Evolutionary conservation across 768 basidiomycete species (phyloP).

Genomic region (Pleurotus giganteus): DNA sequence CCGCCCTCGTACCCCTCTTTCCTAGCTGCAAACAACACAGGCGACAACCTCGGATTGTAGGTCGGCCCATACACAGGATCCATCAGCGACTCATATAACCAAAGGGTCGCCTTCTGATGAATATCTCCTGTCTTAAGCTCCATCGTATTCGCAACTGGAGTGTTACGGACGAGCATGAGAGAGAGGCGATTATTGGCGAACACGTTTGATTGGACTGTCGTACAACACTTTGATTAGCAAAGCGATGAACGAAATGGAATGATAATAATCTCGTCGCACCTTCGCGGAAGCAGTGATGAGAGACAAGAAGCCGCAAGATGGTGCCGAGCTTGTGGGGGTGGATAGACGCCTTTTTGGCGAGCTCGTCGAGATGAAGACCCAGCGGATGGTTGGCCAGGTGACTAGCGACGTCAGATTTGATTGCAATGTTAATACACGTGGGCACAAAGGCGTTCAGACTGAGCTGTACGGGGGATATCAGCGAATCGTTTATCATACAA

Average conservation of each 20-base stretch:
- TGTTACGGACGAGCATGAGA: conserved; percentile 4
- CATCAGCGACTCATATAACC: conserved; percentile 13
- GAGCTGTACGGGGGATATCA: neutral
- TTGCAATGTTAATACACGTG: conserved; percentile 3
- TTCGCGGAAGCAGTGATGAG: neutral
- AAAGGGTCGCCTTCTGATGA: conserved; percentile 6
- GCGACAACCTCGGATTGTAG: conserved; percentile 13
- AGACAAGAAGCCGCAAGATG: conserved; percentile 10
- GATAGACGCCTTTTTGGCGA: neutral
- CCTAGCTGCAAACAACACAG: conserved; percentile 15
- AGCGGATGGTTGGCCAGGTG: conserved; percentile 6
- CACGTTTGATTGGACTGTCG: conserved; percentile 4
- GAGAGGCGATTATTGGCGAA: conserved; percentile 14
- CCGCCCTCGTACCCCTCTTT: conserved; percentile 7
- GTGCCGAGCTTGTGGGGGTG: conserved; percentile 9
- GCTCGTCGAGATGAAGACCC: conserved; percentile 11
- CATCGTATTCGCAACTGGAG: neutral
- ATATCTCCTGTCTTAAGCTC: conserved; percentile 13
- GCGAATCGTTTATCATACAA: neutral
- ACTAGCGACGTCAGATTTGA: neutral
- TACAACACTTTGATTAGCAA: neutral
- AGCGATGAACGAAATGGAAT: no score
- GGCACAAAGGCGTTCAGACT: neutral
- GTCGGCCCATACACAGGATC: conserved; percentile 17
- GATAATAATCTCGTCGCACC: neutral